These are phyloP conservation scores for Hyphopichia pseudoburtonii DNA, from an alignment of 1,139 yeast genomes.

Conservation along the genomic window DNA sequence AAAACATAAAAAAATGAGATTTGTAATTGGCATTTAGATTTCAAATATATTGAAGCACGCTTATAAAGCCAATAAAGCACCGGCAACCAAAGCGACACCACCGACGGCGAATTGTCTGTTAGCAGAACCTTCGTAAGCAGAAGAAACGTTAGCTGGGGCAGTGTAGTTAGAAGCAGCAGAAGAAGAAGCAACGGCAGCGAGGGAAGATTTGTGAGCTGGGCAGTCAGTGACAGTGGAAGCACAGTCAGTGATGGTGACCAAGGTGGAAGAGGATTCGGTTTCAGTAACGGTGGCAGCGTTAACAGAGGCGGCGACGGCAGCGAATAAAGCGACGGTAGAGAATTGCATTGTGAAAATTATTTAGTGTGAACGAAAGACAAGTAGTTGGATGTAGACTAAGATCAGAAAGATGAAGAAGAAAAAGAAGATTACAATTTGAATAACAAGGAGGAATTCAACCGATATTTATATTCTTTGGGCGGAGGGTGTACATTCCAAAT, in stretches of 20 bases:
- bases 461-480: slow-evolving; percentile 3
- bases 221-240: slow-evolving; percentile 27
- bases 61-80: slow-evolving; percentile 22
- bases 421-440: background rate
- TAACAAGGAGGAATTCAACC: background rate
- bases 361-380: slow-evolving; percentile 23
- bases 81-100: slow-evolving; percentile 31
- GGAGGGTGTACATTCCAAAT: too few species aligned
- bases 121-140: slow-evolving; percentile 23
- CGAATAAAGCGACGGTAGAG: slow-evolving; percentile 9
- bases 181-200: slow-evolving; percentile 7
- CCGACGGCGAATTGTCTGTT: slow-evolving; percentile 16
- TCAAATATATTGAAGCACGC: slow-evolving; percentile 2
- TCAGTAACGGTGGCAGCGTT: slow-evolving; percentile 23
- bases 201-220: slow-evolving; percentile 18
- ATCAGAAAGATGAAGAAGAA: slow-evolving; percentile 7
- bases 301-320: slow-evolving; percentile 15
- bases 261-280: slow-evolving; percentile 20
- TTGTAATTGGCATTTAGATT: background rate
- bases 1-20: background rate
- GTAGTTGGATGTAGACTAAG: slow-evolving; percentile 8
- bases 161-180: slow-evolving; percentile 9
- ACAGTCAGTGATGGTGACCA: slow-evolving; percentile 33
- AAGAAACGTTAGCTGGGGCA: slow-evolving; percentile 9
- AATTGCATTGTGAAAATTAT: slow-evolving; percentile 8